Evolutionary conservation across 202 grass and related monocot species (phyloP).

Genomic region (Carex arenaria): DNA sequence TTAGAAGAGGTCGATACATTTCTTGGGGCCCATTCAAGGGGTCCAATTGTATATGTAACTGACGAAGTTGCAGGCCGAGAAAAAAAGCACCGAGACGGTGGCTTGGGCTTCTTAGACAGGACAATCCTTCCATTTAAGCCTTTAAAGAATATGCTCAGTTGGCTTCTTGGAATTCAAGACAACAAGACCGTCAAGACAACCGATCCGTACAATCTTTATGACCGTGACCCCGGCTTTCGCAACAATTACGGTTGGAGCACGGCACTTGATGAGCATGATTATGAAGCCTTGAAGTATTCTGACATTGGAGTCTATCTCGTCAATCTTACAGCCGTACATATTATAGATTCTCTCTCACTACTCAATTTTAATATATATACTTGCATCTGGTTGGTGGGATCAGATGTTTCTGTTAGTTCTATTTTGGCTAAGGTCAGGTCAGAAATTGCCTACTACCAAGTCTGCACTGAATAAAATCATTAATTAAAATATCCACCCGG

Average conservation of each 20-base stretch:
- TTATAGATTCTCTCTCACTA: not conserved
- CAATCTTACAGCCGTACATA: conserved; percentile 63
- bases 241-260: conserved; percentile 75
- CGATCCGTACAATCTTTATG: conserved; percentile 71
- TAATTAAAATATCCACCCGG: not conserved
- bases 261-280: conserved; percentile 54
- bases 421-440: not conserved
- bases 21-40: conserved; percentile 18
- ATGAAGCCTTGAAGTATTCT: conserved; percentile 50
- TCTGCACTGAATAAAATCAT: not conserved
- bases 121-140: not conserved
- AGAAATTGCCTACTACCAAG: not conserved
- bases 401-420: not conserved
- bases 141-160: conserved; percentile 11
- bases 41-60: conserved; percentile 46
- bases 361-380: not conserved
- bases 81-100: not conserved
- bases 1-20: conserved; percentile 34
- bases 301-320: conserved; percentile 80
- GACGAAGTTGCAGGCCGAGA: conserved; percentile 18
- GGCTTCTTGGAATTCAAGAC: not conserved
- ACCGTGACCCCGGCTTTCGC: conserved; percentile 47
- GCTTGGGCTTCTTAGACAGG: not conserved
- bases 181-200: conserved; percentile 28
- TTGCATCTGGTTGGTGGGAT: not conserved